Conservation (phyloP, 169 alveolate species). For the Besnoitia besnoiti region DNA sequence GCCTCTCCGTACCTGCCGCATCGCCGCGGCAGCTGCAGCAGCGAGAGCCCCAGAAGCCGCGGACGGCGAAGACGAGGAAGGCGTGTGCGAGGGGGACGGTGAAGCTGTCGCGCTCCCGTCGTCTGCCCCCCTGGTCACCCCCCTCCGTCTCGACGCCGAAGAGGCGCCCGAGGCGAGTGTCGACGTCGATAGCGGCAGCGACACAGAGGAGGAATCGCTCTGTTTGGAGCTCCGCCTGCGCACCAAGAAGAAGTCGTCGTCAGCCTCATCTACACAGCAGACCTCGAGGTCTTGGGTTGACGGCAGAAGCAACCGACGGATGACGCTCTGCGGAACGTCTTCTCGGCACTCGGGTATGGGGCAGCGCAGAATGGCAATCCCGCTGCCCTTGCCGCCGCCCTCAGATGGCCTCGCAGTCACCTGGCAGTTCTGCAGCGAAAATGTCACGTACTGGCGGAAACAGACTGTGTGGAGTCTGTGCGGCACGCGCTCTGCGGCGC, state of each 20-base stretch:
- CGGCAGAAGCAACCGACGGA: neutral
- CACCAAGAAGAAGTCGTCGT: neutral
- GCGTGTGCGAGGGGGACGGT: neutral
- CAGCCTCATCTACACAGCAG: neutral
- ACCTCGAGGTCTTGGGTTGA: neutral
- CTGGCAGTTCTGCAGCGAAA: neutral
- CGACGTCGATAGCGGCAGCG: neutral
- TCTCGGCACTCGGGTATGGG: slow-evolving; percentile 17
- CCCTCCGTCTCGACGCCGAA: neutral
- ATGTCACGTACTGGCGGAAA: slow-evolving; percentile 17
- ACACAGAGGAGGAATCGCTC: neutral
- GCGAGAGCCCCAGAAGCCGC: neutral
- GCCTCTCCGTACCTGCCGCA: neutral
- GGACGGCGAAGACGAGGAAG: neutral
- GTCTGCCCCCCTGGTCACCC: neutral
- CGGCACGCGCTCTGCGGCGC: neutral
- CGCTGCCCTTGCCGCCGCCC: neutral
- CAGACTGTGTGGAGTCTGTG: slow-evolving; percentile 3
- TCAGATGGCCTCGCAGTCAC: neutral
- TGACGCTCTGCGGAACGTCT: slow-evolving; percentile 19
- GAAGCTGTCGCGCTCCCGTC: neutral
- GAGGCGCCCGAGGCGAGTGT: neutral
- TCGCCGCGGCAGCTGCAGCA: neutral
- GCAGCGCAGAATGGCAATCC: neutral
- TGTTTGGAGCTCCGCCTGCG: neutral